phyloP scores from a whole-genome alignment of 2,329 filamentous ascomycete genomes.

The Pseudodiploospora longispora region DNA sequence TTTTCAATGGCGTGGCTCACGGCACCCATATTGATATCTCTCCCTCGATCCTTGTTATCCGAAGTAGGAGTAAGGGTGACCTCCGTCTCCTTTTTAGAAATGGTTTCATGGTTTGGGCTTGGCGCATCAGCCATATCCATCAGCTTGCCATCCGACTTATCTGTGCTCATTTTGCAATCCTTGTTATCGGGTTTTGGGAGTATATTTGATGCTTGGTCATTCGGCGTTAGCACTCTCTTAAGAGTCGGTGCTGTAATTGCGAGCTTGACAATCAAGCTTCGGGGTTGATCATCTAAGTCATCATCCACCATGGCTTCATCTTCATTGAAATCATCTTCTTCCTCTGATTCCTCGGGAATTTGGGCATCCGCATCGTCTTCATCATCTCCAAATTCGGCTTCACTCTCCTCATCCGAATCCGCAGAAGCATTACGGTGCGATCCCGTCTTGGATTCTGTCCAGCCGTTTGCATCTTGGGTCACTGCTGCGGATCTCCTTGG shows the following conservation, averaged over 20 bases:
- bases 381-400: conserved; percentile 69
- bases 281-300: conserved; percentile 38
- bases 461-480: conserved; percentile 43
- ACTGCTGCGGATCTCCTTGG: conserved; percentile 43
- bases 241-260: conserved; percentile 39
- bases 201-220: conserved; percentile 14
- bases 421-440: conserved; percentile 39
- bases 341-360: conserved; percentile 51
- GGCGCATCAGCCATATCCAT: conserved; percentile 21
- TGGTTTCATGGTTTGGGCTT: conserved; percentile 2
- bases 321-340: conserved; percentile 52
- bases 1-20: conserved; percentile 5
- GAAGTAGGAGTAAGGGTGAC: not conserved
- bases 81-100: not conserved
- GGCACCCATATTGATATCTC: conserved; percentile 9
- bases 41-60: not conserved
- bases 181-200: conserved; percentile 15
- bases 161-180: conserved; percentile 10
- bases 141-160: conserved; percentile 8
- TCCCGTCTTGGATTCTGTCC: conserved; percentile 20
- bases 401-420: conserved; percentile 56
- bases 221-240: conserved; percentile 20
- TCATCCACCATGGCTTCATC: conserved; percentile 48
- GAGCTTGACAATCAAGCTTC: conserved; percentile 70
- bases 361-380: conserved; percentile 64